Conservation (phyloP, 352 stramenopile genomes). For the Globisporangium perplexum region DNA sequence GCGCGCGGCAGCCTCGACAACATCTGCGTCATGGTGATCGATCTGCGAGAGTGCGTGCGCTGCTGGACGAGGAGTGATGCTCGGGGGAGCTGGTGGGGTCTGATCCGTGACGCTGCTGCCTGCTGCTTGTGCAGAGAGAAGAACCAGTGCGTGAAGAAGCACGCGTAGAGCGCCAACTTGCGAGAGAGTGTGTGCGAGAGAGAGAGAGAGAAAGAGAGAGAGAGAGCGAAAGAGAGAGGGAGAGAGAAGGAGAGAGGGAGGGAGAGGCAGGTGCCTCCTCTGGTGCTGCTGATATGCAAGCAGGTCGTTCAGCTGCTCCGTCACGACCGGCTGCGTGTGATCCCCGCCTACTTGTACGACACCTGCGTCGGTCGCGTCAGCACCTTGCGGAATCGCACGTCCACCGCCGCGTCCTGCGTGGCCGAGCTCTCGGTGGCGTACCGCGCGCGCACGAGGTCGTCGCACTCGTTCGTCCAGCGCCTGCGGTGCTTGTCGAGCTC, state of each 20-base stretch:
- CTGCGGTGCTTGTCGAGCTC: slow-evolving; percentile 51
- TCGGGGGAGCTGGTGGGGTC: background rate
- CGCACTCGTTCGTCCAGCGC: slow-evolving; percentile 60
- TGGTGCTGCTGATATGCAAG: background rate
- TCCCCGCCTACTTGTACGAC: slow-evolving; percentile 39
- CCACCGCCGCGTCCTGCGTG: slow-evolving; percentile 36
- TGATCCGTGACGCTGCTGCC: background rate
- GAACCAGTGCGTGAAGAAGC: slow-evolving; percentile 35
- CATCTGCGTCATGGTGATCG: slow-evolving; percentile 89
- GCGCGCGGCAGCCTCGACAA: slow-evolving; percentile 85
- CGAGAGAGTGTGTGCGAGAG: no score
- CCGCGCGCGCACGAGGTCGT: slow-evolving; percentile 38
- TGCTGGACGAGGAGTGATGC: background rate
- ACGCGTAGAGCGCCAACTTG: slow-evolving; percentile 19
- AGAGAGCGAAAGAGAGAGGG: background rate
- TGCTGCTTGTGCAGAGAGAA: slow-evolving; percentile 30
- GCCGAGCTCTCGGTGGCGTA: slow-evolving; percentile 57
- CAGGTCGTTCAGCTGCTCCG: slow-evolving; percentile 2
- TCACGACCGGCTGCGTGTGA: background rate
- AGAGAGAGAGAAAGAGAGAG: background rate
- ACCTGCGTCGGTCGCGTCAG: slow-evolving; percentile 42
- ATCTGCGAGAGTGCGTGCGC: slow-evolving; percentile 63
- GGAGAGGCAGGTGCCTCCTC: no score
- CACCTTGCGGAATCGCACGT: slow-evolving; percentile 54
- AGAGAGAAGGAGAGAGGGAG: no score